These are phyloP conservation scores for Neocatenulostroma microsporum DNA, from an alignment of 2,329 filamentous ascomycete genomes.

Conservation along the genomic window DNA sequence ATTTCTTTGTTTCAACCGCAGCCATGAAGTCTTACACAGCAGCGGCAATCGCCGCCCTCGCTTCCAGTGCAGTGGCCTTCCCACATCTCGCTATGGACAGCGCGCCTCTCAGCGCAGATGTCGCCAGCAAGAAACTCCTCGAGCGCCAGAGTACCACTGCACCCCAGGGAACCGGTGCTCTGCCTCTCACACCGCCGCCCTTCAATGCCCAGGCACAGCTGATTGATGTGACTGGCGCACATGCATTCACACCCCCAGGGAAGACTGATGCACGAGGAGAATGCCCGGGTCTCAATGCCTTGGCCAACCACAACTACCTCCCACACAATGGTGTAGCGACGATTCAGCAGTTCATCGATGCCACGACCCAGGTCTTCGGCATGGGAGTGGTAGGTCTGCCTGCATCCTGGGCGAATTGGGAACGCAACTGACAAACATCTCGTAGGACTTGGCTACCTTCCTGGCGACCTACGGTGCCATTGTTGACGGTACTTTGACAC, in stretches of 20 bases:
- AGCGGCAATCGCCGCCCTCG: constrained; percentile 7
- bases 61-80: constrained; percentile 9
- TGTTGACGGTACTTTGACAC: constrained; percentile 22
- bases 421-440: neutral
- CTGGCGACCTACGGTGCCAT: constrained; percentile 28
- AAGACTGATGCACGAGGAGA: constrained; percentile 24
- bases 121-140: constrained; percentile 5
- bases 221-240: constrained; percentile 22
- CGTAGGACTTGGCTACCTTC: constrained; percentile 26
- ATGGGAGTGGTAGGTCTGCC: constrained; percentile 10
- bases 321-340: constrained; percentile 30
- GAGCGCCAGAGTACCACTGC: constrained; percentile 7
- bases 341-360: constrained; percentile 28
- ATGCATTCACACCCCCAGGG: constrained; percentile 25
- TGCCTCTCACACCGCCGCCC: constrained; percentile 21
- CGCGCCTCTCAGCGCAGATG: constrained; percentile 4
- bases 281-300: constrained; percentile 29
- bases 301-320: constrained; percentile 29
- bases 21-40: constrained; percentile 8
- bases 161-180: constrained; percentile 21
- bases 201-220: constrained; percentile 27
- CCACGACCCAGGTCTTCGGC: constrained; percentile 22
- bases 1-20: too few relatives aligned
- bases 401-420: neutral
- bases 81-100: constrained; percentile 10